Percentiles rank a stretch among this genome's conserved stretches.
These are phyloP conservation scores for Leccinum olivaceoglutinosum DNA, from an alignment of 1,284 basidiomycete species.

Conservation along the genomic window DNA sequence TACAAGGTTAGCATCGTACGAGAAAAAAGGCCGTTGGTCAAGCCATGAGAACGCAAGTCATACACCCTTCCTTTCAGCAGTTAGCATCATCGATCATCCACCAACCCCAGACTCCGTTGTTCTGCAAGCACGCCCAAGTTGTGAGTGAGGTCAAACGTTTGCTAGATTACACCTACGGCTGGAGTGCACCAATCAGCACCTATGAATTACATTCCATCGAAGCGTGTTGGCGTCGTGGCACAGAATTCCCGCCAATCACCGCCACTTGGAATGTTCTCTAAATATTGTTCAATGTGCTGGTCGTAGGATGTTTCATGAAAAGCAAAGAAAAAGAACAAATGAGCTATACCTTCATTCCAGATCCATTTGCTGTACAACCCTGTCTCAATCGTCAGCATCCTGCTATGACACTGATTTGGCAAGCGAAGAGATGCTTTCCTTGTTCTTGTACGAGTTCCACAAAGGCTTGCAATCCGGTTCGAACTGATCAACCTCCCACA, in stretches of 20 bases:
- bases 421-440: slow-evolving; percentile 11
- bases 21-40: background rate
- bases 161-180: background rate
- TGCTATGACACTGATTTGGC: background rate
- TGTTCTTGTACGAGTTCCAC: slow-evolving; percentile 23
- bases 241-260: slow-evolving; percentile 28
- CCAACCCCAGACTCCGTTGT: slow-evolving; percentile 11
- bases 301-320: background rate
- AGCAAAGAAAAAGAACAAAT: background rate
- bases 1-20: background rate
- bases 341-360: slow-evolving; percentile 19
- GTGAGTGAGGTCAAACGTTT: background rate
- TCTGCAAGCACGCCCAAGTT: slow-evolving; percentile 1
- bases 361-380: slow-evolving; percentile 22
- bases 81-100: slow-evolving; percentile 11
- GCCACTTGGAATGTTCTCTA: slow-evolving; percentile 23
- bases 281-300: slow-evolving; percentile 20
- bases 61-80: slow-evolving; percentile 6
- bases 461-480: slow-evolving; percentile 21
- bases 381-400: slow-evolving; percentile 4
- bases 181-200: slow-evolving; percentile 23
- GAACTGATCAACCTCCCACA: slow-evolving; percentile 18
- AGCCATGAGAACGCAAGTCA: background rate
- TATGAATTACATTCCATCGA: slow-evolving; percentile 17
- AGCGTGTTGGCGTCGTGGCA: slow-evolving; percentile 26